Conservation (phyloP, 306 rosid genomes). For the Prosopis cineraria region DNA sequence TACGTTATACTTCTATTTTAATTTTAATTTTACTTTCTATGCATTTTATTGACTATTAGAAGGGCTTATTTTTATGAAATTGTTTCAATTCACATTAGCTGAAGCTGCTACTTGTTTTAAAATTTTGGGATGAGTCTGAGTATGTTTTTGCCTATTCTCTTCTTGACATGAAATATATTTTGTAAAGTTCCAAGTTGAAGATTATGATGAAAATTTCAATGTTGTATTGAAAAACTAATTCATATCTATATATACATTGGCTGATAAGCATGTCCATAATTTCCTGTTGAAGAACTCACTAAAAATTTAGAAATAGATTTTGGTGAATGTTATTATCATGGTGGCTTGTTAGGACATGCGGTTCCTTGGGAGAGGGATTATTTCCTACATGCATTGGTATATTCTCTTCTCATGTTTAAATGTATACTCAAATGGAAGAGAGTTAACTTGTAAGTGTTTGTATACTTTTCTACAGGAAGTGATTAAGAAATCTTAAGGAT, state of each 20-base stretch:
- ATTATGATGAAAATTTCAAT: background rate
- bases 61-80: background rate
- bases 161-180: background rate
- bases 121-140: background rate
- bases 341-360: background rate
- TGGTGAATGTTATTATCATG: background rate
- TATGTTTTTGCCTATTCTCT: background rate
- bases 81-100: background rate
- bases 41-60: constrained; percentile 6
- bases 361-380: background rate
- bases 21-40: background rate
- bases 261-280: background rate
- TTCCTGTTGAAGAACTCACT: background rate
- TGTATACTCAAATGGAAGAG: background rate
- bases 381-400: background rate
- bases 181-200: background rate
- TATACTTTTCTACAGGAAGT: constrained; percentile 4
- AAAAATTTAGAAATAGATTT: background rate
- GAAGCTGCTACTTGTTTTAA: background rate
- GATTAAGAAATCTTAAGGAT: background rate
- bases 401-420: background rate
- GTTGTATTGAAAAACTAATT: background rate
- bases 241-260: background rate
- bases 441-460: background rate
- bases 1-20: constrained; percentile 8